Evolutionary conservation across 2,329 filamentous ascomycete species (phyloP).

Genomic region (Pseudohalonectria lignicola): DNA sequence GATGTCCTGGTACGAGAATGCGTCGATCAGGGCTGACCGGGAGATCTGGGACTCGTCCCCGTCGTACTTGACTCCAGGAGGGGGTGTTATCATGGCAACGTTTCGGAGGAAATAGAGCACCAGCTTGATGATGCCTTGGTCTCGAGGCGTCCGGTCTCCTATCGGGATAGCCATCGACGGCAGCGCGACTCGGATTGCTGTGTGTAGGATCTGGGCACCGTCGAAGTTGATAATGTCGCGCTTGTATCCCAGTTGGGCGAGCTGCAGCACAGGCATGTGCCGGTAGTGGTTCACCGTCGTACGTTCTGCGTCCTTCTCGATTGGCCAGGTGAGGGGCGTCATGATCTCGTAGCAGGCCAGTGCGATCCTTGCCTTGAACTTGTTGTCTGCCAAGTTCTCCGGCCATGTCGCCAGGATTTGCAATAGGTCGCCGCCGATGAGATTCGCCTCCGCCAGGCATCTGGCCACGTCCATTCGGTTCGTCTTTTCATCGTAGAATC

Average conservation of each 20-base stretch:
- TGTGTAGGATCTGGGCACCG: conserved; percentile 64
- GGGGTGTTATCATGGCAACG: conserved; percentile 70
- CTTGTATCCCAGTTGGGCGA: conserved; percentile 86
- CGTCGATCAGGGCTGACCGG: conserved; percentile 76
- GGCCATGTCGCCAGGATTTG: conserved; percentile 81
- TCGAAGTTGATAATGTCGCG: conserved; percentile 77
- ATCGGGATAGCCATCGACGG: conserved; percentile 75
- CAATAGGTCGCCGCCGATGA: conserved; percentile 82
- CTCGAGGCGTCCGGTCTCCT: conserved; percentile 64
- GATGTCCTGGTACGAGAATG: conserved; percentile 84
- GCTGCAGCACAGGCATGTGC: conserved; percentile 79
- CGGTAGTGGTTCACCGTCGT: conserved; percentile 91
- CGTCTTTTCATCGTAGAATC: conserved; percentile 84
- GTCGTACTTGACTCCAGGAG: conserved; percentile 61
- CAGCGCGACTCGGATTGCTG: conserved; percentile 68
- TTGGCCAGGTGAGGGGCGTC: conserved; percentile 87
- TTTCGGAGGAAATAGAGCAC: conserved; percentile 85
- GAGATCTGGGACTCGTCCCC: conserved; percentile 87
- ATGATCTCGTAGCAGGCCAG: conserved; percentile 83
- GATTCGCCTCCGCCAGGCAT: conserved; percentile 81
- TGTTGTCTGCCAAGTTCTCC: conserved; percentile 60
- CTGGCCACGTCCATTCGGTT: conserved; percentile 92
- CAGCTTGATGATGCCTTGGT: conserved; percentile 88
- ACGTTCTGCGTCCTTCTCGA: conserved; percentile 65
- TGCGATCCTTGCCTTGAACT: conserved; percentile 66